Base-by-base conservation (phyloP, 2,329 filamentous ascomycete genomes). In the Stemphylium lycopersici region DNA sequence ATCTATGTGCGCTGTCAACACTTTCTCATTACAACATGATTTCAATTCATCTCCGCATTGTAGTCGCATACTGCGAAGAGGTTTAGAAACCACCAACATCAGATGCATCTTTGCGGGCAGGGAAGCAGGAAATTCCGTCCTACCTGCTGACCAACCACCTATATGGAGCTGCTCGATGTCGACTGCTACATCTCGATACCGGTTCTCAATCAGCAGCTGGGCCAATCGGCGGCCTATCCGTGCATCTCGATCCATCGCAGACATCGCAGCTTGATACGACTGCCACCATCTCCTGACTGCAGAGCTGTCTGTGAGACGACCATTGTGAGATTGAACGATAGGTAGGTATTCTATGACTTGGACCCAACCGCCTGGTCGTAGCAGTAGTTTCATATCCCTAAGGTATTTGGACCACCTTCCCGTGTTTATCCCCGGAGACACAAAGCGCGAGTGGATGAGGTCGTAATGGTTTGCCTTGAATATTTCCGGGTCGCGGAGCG, bases 271-370 rank as follows among this genome's bases (percentile, higher is more conserved):
- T 18, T 64, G 69, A 47, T 78, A 78, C 24, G 54, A 57, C 16
- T 58, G 55, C 60, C 69, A 75, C 76, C 76, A 78, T 39, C 67
- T 64, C 24, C 66, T 64, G 10, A 78, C 53, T 6, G 70, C 70
- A 42, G 72, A 70, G 6, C 70, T 46, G 12, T 87, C 82, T 10
- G 85, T 87, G 64, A 95, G 77, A n/a, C 85, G 86, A 4, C 91
- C 91, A 66, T 90, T 96, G 63, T 93, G 87, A 0, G 91, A 96
- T 72, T 96, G 93, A 22, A 90, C 87, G 61, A 91, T 91, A 73
- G 88, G 88, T 68, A 96, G 91, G 65, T 93, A 84, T 70, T 96
- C 93, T n/a, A 90, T 84, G 83, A 96, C 87, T 69, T 96, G 91
- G 55, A 90, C 83, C 91, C 91, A 96, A 1, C 93, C 92, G 2